Evolutionary conservation across 306 rosid genomes (phyloP).

Genomic region (Pyrus pyrifolia): DNA sequence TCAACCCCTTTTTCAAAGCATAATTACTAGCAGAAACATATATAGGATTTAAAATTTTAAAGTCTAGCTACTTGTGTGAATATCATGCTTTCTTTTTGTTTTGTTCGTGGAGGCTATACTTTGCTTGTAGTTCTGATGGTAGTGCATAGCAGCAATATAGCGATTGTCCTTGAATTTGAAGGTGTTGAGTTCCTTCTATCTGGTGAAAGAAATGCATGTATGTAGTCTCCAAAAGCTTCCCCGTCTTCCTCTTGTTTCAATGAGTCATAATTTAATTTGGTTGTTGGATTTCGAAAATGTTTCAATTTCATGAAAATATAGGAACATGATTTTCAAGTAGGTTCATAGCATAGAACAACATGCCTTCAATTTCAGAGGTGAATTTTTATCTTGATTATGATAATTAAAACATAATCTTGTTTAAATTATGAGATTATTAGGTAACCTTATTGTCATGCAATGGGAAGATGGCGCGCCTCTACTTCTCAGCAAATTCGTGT

Average conservation of each 20-base stretch:
- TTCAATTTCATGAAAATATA: not conserved
- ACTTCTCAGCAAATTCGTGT: conserved; percentile 88
- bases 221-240: too few relatives aligned
- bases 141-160: too few relatives aligned
- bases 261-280: not conserved
- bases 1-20: too few relatives aligned
- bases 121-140: too few relatives aligned
- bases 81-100: not conserved
- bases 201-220: too few relatives aligned
- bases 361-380: not conserved
- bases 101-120: not conserved
- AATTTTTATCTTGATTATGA: not conserved
- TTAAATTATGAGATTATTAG: conserved; percentile 28
- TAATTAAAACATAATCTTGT: not conserved
- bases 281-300: not conserved
- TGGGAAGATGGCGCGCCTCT: conserved; percentile 36
- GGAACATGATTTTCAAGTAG: too few relatives aligned
- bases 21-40: too few relatives aligned
- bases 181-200: too few relatives aligned
- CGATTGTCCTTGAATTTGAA: too few relatives aligned
- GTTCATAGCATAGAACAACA: too few relatives aligned
- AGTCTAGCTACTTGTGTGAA: conserved; percentile 15
- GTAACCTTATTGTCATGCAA: conserved; percentile 62
- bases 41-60: too few relatives aligned
- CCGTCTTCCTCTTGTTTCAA: too few relatives aligned